Evolutionary conservation across 768 basidiomycete species (phyloP), one percentile per base, ranked within the genome.

Genomic region (Tricholoma matsutake): DNA sequence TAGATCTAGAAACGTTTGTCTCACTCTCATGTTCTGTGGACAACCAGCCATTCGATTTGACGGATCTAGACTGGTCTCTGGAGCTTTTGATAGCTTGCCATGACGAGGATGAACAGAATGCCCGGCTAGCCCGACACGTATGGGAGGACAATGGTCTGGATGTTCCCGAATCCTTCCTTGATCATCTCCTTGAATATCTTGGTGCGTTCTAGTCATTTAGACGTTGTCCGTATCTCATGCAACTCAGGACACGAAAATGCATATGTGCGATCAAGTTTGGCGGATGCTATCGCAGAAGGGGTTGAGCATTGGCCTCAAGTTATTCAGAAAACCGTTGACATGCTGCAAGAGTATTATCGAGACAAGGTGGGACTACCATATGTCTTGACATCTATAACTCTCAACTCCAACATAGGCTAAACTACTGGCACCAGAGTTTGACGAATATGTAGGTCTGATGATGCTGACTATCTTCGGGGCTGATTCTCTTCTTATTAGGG

Each of bases 91-190:
- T 98, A 39, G 91, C 91, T 4, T 87, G 84, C 57, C 94, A 98
- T 65, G 97, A 98, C 61, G 79, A 82, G 8, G 87, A 86, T 56
- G 93, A 94, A 67, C 93, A 96, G 68, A 98, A 96, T 65, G 86
- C 86, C 0, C 80, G 89, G 54, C 76, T 98, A 41, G 95, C 96
- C 14, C 76, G 77, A 22, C 86, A 88, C 63, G 75, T 92, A 9
- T 98, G 96, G 96, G 96, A 97, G 58, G 97, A 98, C 63, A 98
- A 98, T 64, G 96, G 93, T 4, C 73, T 98, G 37, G 94, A 97
- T 67, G 85, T 96, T 9, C 85, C 90, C 0, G 92, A 94, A 64
- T 72, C 72, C 6, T 83, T 86, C 73, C 71, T 93, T 0, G 69
- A 72, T 0, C 78, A 80, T 49, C 75, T 98, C 11, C 68, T 91